Base-by-base conservation (phyloP, 208 protist species). In the Crithidia bombi region DNA sequence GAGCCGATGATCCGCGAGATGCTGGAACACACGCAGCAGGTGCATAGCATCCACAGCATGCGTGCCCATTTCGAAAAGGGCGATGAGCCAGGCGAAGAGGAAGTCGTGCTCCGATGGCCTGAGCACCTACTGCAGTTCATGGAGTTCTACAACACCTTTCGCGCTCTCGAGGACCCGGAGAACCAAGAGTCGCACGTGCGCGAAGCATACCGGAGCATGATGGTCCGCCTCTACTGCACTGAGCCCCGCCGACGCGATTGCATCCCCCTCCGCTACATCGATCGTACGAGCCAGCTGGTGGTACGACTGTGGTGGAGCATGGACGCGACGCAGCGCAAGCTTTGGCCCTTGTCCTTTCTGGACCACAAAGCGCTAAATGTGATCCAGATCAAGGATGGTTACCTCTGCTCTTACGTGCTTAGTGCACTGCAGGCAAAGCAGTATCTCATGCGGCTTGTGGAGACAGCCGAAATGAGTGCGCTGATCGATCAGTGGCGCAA, bases 1-100 rank as follows among this genome's bases (percentile, higher is more conserved):
- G 93, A 96, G 73, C 89, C 91, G 21, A 79, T 93, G 58, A 65
- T 97, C 33, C 88, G 93, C 25, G 93, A 93, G 57, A 92, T 97
- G 88, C 50, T 96, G 28, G 89, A 95, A 66, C 81, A 91, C 58
- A 92, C 93, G 38, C 82, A 93, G 56, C 93, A 97, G 71, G 75
- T 93, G 50, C 93, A 97, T 81, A 83, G 85, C 19, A 92, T 97
- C 64, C 61, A 82, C 49, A 80, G 69, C 61, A 86, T 97, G 52
- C 44, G 80, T 35, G 41, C 59, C 11, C 75, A 94, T 68, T 96
- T 96, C 56, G 65, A 81, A 14, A 78, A 85, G 49, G 62, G 68
- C 54, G 85, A 92, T 25, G 83, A 87, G 63, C 78, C 79, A 12
- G 71, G 65, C 12, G 78, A 79, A 44, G 83, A 86, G 64, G 35